Evolutionary conservation across 1,139 yeast genomes (phyloP).

Genomic region (Kodamaea sp.): DNA sequence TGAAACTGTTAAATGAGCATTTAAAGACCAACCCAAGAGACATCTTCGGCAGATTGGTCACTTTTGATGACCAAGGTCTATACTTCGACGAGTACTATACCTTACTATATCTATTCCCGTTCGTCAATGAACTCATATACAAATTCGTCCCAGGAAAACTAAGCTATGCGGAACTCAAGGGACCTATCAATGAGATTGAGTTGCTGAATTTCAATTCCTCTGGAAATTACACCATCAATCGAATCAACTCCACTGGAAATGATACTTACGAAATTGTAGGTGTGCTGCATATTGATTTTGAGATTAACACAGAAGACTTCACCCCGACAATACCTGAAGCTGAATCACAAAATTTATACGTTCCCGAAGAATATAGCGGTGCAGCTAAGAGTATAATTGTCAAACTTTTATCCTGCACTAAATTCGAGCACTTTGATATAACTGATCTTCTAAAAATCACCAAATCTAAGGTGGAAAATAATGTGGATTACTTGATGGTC

Average conservation of each 20-base stretch:
- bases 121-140: conserved; percentile 19
- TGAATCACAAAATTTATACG: neutral
- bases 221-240: neutral
- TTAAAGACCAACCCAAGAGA: conserved; percentile 19
- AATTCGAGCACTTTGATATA: neutral
- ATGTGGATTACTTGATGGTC: conserved; percentile 14
- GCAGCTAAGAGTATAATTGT: conserved; percentile 13
- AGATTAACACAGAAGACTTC: neutral
- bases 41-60: conserved; percentile 26
- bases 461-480: conserved; percentile 11
- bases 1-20: conserved; percentile 15
- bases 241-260: too few relatives aligned
- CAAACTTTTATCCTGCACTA: conserved; percentile 8
- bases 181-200: conserved; percentile 5
- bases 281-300: conserved; percentile 1
- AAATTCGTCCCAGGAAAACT: conserved; percentile 22
- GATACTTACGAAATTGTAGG: conserved; percentile 2
- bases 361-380: conserved; percentile 13
- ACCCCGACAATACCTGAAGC: too few relatives aligned
- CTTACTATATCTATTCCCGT: conserved; percentile 29
- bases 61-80: conserved; percentile 13
- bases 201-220: conserved; percentile 1
- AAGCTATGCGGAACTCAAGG: conserved; percentile 23
- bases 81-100: conserved; percentile 24
- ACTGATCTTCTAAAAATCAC: conserved; percentile 4